Percentiles rank a stretch among this genome's conserved stretches.
Conservation (phyloP, 2,329 filamentous ascomycete genomes). For the Diaporthe amygdali region DNA sequence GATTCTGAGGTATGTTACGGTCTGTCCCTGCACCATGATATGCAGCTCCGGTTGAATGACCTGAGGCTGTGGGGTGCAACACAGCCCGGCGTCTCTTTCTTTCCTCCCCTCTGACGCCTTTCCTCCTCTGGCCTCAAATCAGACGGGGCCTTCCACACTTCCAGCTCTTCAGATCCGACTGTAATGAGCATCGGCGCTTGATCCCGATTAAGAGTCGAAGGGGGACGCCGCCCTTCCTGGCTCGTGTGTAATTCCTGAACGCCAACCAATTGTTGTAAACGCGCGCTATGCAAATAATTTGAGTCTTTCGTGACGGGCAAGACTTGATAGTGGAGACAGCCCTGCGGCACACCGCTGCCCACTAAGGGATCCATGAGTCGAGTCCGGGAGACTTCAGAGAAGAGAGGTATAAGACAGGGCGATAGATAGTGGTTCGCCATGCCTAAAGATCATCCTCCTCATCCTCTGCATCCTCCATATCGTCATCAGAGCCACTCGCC, state of each 20-base stretch:
- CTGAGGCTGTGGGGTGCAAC: neutral
- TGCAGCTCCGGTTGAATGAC: neutral
- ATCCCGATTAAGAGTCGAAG: neutral
- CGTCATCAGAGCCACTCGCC: slow-evolving; percentile 69
- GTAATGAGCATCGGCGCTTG: neutral
- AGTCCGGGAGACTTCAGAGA: neutral
- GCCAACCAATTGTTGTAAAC: slow-evolving; percentile 12
- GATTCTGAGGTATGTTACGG: neutral
- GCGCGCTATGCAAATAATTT: slow-evolving; percentile 25
- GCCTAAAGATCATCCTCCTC: slow-evolving; percentile 61
- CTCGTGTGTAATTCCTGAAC: slow-evolving; percentile 18
- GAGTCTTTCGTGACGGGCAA: neutral
- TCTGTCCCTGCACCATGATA: neutral
- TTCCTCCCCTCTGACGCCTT: neutral
- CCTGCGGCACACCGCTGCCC: neutral
- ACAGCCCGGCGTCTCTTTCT: neutral
- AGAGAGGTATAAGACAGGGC: neutral
- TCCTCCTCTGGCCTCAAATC: neutral
- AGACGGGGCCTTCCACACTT: neutral
- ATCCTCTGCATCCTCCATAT: slow-evolving; percentile 66
- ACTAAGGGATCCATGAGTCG: neutral
- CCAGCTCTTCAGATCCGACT: neutral
- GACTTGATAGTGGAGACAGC: neutral
- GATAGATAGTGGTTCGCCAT: neutral
- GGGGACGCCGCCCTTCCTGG: neutral